Conservation (phyloP, 1,284 basidiomycete genomes). For the Trichosporon ovoides region DNA sequence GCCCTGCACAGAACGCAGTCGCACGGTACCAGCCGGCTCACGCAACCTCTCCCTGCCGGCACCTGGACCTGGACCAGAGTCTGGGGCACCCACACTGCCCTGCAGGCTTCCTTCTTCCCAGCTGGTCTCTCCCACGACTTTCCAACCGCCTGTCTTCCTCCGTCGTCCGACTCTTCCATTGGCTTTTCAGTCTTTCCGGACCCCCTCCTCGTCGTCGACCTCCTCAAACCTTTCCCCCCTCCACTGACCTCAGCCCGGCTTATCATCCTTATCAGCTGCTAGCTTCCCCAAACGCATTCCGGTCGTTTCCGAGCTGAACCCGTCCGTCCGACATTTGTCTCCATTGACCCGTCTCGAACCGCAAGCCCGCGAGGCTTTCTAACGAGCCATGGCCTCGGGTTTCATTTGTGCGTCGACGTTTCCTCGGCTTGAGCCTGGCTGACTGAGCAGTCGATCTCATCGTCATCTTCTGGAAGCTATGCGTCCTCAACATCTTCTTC, state of each 20-base stretch:
- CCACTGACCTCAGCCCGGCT: not conserved
- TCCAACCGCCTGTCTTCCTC: not conserved
- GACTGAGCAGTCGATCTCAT: constrained; percentile 38
- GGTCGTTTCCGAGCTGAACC: not conserved
- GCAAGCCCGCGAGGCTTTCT: not conserved
- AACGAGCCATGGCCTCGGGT: constrained; percentile 1
- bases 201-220: not conserved
- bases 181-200: not conserved
- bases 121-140: not conserved
- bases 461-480: constrained; percentile 57
- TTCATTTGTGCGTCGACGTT: not conserved
- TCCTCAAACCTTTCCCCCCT: not conserved
- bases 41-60: not conserved
- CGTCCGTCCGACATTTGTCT: not conserved
- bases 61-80: not conserved
- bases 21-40: not conserved
- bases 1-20: not conserved
- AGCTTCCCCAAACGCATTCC: not conserved
- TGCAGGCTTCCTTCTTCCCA: not conserved
- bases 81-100: constrained; percentile 3
- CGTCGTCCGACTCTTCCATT: not conserved
- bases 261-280: constrained; percentile 1
- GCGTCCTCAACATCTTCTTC: constrained; percentile 91
- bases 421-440: not conserved
- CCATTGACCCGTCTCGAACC: not conserved